phyloP scores from a whole-genome alignment of 176 grass and related monocot species.

The Carex pumila region DNA sequence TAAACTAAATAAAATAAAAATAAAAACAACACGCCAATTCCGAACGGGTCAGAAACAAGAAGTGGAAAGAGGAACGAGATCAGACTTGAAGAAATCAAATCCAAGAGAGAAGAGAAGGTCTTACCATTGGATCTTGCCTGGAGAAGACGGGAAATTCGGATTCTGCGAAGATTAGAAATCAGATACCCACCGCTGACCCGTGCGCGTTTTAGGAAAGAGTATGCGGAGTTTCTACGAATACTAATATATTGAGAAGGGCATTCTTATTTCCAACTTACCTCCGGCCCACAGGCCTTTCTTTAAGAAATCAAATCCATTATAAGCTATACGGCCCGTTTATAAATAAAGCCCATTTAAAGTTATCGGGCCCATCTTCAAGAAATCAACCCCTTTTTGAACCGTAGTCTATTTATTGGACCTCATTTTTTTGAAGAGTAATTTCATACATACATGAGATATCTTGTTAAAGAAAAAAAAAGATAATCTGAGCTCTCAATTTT shows the following conservation, averaged over 20 bases:
- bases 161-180: neutral
- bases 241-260: neutral
- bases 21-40: neutral
- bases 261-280: neutral
- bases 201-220: neutral
- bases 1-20: neutral
- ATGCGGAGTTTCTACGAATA: neutral
- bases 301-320: neutral
- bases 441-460: too few species aligned
- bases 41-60: neutral
- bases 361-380: neutral
- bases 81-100: neutral
- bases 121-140: neutral
- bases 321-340: neutral
- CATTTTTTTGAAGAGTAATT: too few species aligned
- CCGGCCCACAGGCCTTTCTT: neutral
- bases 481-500: too few species aligned
- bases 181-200: neutral
- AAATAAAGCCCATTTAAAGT: neutral
- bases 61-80: neutral
- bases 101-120: neutral
- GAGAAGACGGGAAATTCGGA: neutral
- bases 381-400: neutral
- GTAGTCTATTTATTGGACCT: neutral
- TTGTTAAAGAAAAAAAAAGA: too few species aligned